Evolutionary conservation across 768 basidiomycete genomes (phyloP).

Genomic region (Trametes sanguinea): DNA sequence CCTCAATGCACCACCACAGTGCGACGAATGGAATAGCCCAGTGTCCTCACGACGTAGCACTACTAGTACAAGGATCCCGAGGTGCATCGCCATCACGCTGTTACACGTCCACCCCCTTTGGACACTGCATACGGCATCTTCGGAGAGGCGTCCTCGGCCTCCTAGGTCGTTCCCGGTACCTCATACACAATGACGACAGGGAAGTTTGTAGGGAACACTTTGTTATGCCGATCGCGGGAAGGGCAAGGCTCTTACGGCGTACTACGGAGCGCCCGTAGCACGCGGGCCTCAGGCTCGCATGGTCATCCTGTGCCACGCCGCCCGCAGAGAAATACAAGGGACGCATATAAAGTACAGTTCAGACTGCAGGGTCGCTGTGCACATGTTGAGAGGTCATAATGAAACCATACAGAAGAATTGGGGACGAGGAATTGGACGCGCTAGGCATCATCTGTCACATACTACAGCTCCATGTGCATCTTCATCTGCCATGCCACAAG

Average conservation of each 20-base stretch:
- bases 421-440: too few species aligned
- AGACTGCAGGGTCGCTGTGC: background rate
- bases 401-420: too few species aligned
- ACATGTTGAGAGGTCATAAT: too few species aligned
- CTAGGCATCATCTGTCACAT: background rate
- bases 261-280: too few species aligned
- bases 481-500: conserved; percentile 5
- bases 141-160: background rate
- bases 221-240: background rate
- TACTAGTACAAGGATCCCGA: background rate
- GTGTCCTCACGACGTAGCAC: too few species aligned
- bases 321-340: too few species aligned
- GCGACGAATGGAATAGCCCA: too few species aligned
- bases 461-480: background rate
- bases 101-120: background rate
- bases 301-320: too few species aligned
- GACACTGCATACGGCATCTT: background rate
- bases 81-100: background rate
- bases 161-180: background rate
- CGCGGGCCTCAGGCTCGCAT: too few species aligned
- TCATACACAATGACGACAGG: background rate
- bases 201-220: background rate
- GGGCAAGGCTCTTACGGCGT: background rate
- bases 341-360: background rate
- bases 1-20: too few species aligned